These are phyloP conservation scores for Monosporozyma solicola DNA, from an alignment of 805 yeast species.

Conservation along the genomic window DNA sequence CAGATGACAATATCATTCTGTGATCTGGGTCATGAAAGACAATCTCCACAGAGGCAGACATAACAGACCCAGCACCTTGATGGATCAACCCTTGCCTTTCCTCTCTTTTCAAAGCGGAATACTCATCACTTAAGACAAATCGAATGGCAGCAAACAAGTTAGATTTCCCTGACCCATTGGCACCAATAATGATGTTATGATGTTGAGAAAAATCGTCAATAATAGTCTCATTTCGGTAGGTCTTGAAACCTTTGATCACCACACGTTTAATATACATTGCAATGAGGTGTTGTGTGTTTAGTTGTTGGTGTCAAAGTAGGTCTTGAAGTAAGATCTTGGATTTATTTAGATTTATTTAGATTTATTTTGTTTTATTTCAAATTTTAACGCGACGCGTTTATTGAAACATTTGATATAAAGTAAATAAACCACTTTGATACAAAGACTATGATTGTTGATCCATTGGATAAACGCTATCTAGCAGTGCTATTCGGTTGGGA, in stretches of 20 bases:
- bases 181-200: slow-evolving; percentile 80
- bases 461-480: background rate
- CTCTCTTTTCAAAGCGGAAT: slow-evolving; percentile 72
- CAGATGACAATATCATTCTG: slow-evolving; percentile 49
- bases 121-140: slow-evolving; percentile 85
- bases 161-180: slow-evolving; percentile 96
- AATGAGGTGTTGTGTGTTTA: background rate
- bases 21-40: slow-evolving; percentile 73
- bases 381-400: background rate
- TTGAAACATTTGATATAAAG: background rate
- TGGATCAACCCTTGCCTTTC: slow-evolving; percentile 82
- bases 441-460: background rate
- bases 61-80: slow-evolving; percentile 73
- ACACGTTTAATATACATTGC: slow-evolving; percentile 42
- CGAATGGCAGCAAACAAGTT: slow-evolving; percentile 92
- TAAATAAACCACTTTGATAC: background rate
- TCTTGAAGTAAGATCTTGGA: background rate
- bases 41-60: slow-evolving; percentile 90
- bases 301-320: background rate
- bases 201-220: slow-evolving; percentile 71
- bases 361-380: background rate
- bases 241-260: slow-evolving; percentile 84
- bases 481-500: background rate
- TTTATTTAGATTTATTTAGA: background rate
- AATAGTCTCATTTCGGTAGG: slow-evolving; percentile 76